A percentile compares a stretch with the other conserved stretches of the same genome.
Conservation (phyloP, 2,329 filamentous ascomycete genomes). For the Aspergillus thermomutatus region DNA sequence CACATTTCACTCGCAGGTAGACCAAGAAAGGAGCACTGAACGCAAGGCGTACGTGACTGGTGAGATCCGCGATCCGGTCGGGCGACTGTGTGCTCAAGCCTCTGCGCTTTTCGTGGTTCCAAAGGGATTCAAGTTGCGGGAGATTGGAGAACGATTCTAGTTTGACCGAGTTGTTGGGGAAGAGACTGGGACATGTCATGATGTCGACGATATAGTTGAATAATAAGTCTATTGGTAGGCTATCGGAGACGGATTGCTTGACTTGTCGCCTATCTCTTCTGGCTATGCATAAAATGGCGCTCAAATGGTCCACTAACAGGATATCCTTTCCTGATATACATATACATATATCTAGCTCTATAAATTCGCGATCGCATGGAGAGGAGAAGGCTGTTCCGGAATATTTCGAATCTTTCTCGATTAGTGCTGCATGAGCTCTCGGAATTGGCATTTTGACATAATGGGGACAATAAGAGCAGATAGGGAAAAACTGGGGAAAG, state of each 20-base stretch:
- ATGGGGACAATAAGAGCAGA: not conserved
- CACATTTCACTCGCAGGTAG: slow-evolving; percentile 50
- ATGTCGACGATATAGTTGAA: not conserved
- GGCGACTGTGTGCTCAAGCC: slow-evolving; percentile 57
- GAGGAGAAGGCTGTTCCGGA: not conserved
- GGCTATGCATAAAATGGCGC: not conserved
- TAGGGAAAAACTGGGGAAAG: not conserved
- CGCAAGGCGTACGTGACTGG: slow-evolving; percentile 37
- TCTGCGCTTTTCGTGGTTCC: slow-evolving; percentile 59
- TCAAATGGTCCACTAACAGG: not conserved
- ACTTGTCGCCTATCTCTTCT: not conserved
- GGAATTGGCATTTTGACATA: not conserved
- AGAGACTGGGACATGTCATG: not conserved
- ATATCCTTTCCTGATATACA: not conserved
- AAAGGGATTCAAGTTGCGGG: slow-evolving; percentile 43
- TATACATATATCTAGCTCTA: not conserved
- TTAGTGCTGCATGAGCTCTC: not conserved
- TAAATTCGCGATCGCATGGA: not conserved
- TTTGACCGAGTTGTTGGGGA: not conserved
- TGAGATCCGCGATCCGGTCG: slow-evolving; percentile 41
- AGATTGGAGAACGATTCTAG: slow-evolving; percentile 41
- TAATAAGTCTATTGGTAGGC: not conserved
- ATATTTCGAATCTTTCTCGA: not conserved
- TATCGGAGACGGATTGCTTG: not conserved
- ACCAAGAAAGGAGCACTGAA: slow-evolving; percentile 37